Percentiles rank a stretch among this genome's conserved stretches.
phyloP scores from a whole-genome alignment of 306 rosid genomes.

The Casuarina equisetifolia region DNA sequence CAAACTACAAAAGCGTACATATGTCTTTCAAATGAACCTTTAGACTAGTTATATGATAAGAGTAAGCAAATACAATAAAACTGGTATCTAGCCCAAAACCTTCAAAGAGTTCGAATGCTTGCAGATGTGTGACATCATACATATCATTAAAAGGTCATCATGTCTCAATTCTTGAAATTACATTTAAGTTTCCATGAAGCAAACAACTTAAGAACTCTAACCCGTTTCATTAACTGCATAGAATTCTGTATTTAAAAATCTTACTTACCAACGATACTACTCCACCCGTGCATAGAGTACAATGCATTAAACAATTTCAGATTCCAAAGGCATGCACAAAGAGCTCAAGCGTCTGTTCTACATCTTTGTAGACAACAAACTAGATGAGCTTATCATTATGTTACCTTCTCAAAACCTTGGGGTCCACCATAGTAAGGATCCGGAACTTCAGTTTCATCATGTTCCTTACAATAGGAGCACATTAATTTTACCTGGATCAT shows the following conservation, averaged over 20 bases:
- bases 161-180: background rate
- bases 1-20: background rate
- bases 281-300: background rate
- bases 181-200: background rate
- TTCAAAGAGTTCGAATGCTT: background rate
- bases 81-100: background rate
- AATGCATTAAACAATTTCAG: background rate
- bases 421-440: conserved; percentile 94
- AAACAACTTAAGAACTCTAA: background rate
- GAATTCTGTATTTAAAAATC: background rate
- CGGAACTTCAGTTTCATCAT: conserved; percentile 80
- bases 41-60: background rate
- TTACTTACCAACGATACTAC: background rate
- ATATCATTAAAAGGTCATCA: background rate
- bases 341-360: conserved; percentile 7
- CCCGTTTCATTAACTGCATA: background rate
- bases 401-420: conserved; percentile 93
- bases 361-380: conserved; percentile 7
- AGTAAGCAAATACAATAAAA: background rate
- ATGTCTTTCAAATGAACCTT: background rate
- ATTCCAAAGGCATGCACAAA: conserved; percentile 1
- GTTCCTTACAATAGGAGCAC: conserved; percentile 84
- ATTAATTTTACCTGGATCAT: conserved; percentile 72
- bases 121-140: background rate
- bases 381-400: conserved; percentile 14